Evolutionary conservation across 768 basidiomycete species (phyloP).

Genomic region (Wakefieldia striispora): DNA sequence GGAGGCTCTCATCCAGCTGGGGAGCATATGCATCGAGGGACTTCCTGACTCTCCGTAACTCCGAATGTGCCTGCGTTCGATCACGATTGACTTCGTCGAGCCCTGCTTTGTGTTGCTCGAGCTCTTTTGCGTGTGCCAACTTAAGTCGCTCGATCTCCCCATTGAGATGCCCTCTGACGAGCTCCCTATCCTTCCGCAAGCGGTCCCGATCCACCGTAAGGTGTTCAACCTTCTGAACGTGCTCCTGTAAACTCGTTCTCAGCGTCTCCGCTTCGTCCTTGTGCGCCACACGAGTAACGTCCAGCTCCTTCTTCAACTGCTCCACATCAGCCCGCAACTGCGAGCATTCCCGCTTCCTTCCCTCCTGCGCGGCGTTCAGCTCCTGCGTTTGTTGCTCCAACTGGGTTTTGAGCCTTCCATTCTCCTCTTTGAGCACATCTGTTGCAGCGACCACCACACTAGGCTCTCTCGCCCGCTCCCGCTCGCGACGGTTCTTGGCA

Average conservation of each 20-base stretch:
- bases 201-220: constrained; percentile 26
- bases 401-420: constrained; percentile 21
- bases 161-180: constrained; percentile 8
- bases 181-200: constrained; percentile 23
- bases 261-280: constrained; percentile 17
- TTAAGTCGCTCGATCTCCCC: constrained; percentile 25
- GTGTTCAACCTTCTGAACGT: constrained; percentile 18
- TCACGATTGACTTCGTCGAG: constrained; percentile 28
- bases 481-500: constrained; percentile 14
- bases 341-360: constrained; percentile 7
- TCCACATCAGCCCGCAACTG: constrained; percentile 12
- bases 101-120: constrained; percentile 13
- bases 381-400: constrained; percentile 20
- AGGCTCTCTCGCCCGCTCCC: constrained; percentile 14
- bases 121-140: constrained; percentile 11
- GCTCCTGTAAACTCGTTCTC: constrained; percentile 17
- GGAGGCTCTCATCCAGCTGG: constrained; percentile 16
- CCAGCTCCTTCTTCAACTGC: constrained; percentile 13
- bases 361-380: constrained; percentile 8
- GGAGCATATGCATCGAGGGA: constrained; percentile 17
- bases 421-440: constrained; percentile 22
- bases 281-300: not conserved
- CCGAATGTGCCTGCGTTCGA: constrained; percentile 17
- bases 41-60: constrained; percentile 20
- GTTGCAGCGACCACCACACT: not conserved